Conservation (phyloP, 2,329 filamentous ascomycete species). For the Corniculantispora saksenae region DNA sequence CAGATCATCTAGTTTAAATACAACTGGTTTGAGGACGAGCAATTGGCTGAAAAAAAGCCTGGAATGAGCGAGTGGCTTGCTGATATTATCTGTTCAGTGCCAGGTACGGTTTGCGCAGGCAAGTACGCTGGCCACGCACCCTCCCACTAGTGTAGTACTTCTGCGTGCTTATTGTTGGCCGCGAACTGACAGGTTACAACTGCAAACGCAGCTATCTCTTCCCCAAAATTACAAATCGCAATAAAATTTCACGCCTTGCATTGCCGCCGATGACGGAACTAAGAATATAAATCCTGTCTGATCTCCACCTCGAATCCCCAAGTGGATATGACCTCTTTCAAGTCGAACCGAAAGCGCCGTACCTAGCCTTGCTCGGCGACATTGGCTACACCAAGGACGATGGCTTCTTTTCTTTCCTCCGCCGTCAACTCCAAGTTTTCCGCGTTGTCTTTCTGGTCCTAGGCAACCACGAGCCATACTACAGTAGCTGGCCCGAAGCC, state of each 20-base stretch:
- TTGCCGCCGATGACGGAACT: background rate
- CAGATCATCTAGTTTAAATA: too few species aligned
- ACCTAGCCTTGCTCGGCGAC: slow-evolving; percentile 51
- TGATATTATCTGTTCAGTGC: too few species aligned
- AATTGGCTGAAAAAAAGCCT: too few species aligned
- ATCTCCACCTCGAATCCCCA: slow-evolving; percentile 49
- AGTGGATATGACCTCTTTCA: slow-evolving; percentile 34
- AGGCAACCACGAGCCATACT: slow-evolving; percentile 51
- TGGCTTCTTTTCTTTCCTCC: slow-evolving; percentile 42
- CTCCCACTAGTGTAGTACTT: too few species aligned
- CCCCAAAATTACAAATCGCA: background rate
- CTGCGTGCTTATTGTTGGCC: too few species aligned
- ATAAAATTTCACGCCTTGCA: background rate
- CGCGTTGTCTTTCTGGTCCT: slow-evolving; percentile 44
- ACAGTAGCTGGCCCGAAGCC: slow-evolving; percentile 1
- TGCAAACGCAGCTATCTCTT: background rate
- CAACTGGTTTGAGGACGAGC: too few species aligned
- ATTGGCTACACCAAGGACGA: slow-evolving; percentile 44
- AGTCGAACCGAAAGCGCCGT: slow-evolving; percentile 40
- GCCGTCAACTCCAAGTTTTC: slow-evolving; percentile 41
- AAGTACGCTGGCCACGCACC: too few species aligned
- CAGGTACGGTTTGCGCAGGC: too few species aligned
- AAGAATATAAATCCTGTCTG: slow-evolving; percentile 25
- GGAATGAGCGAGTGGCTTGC: too few species aligned
- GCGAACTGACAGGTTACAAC: too few species aligned